Evolutionary conservation across 2,329 filamentous ascomycete genomes (phyloP).

Genomic region (Colletotrichum trifolii): DNA sequence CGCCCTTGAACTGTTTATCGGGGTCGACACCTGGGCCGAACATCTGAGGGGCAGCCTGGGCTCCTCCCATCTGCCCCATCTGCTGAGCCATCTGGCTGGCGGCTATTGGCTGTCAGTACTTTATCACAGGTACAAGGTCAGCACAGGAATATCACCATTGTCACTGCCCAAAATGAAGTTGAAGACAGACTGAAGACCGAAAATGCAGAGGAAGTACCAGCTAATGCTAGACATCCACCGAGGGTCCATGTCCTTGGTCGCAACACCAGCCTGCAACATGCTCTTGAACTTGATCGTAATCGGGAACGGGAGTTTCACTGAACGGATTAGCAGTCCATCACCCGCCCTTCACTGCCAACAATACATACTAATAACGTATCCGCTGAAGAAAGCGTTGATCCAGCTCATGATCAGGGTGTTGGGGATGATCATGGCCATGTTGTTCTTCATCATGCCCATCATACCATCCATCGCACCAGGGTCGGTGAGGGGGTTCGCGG

Average conservation of each 20-base stretch:
- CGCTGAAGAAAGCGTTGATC: constrained; percentile 99
- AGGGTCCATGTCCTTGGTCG: constrained; percentile 94
- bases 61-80: constrained; percentile 83
- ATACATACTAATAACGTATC: constrained; percentile 88
- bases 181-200: constrained; percentile 96
- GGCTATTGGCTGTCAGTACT: constrained; percentile 64
- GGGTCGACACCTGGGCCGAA: constrained; percentile 94
- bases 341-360: not conserved
- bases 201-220: constrained; percentile 98
- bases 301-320: constrained; percentile 96
- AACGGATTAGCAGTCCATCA: constrained; percentile 38
- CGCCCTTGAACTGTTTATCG: constrained; percentile 91
- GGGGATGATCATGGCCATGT: constrained; percentile 99
- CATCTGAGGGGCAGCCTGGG: constrained; percentile 68
- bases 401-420: constrained; percentile 99
- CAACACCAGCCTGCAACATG: constrained; percentile 97
- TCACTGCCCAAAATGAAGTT: constrained; percentile 96
- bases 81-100: constrained; percentile 93
- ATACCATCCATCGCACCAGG: constrained; percentile 98
- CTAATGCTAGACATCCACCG: constrained; percentile 98
- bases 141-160: constrained; percentile 74
- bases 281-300: constrained; percentile 99
- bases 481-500: constrained; percentile 94
- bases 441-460: constrained; percentile 99
- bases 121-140: not conserved